These are phyloP conservation scores for Rachicladosporium sp. DNA, from an alignment of 2,329 filamentous ascomycete genomes.

Conservation along the genomic window DNA sequence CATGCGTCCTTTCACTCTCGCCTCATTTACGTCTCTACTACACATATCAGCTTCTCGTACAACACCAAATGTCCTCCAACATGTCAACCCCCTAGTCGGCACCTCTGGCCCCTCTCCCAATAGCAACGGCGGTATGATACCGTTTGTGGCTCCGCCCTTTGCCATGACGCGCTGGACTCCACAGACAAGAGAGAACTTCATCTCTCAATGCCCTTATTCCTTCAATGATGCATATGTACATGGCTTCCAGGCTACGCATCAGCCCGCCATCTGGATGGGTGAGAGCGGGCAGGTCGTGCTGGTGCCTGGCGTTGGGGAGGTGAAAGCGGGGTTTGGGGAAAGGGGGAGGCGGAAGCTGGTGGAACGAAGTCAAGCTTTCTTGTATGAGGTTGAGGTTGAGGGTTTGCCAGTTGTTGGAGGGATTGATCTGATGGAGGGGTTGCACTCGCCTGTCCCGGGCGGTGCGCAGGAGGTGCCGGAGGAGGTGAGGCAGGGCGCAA, in stretches of 20 bases:
- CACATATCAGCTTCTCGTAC: slow-evolving; percentile 8
- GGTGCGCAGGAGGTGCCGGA: slow-evolving; percentile 28
- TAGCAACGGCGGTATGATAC: slow-evolving; percentile 24
- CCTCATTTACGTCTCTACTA: background rate
- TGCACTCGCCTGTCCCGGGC: slow-evolving; percentile 28
- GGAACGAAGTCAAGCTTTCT: slow-evolving; percentile 33
- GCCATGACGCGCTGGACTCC: slow-evolving; percentile 42
- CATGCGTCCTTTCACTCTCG: slow-evolving; percentile 3
- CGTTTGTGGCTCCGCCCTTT: slow-evolving; percentile 28
- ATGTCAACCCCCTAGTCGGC: slow-evolving; percentile 22
- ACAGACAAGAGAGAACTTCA: slow-evolving; percentile 36
- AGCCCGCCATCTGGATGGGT: slow-evolving; percentile 43
- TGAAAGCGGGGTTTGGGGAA: slow-evolving; percentile 27
- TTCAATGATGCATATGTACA: slow-evolving; percentile 33
- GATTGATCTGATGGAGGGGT: slow-evolving; percentile 20
- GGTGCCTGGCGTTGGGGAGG: slow-evolving; percentile 26
- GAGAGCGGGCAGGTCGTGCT: slow-evolving; percentile 36
- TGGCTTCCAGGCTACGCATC: slow-evolving; percentile 39
- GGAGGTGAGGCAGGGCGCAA: slow-evolving; percentile 27
- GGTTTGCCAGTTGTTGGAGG: slow-evolving; percentile 21
- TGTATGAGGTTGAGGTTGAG: slow-evolving; percentile 34
- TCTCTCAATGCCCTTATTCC: slow-evolving; percentile 37
- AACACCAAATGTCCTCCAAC: slow-evolving; percentile 16
- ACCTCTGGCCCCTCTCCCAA: slow-evolving; percentile 22
- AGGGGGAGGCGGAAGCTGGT: slow-evolving; percentile 31